Evolutionary conservation across 345 rosid species (phyloP).

Genomic region (Populus tremula): DNA sequence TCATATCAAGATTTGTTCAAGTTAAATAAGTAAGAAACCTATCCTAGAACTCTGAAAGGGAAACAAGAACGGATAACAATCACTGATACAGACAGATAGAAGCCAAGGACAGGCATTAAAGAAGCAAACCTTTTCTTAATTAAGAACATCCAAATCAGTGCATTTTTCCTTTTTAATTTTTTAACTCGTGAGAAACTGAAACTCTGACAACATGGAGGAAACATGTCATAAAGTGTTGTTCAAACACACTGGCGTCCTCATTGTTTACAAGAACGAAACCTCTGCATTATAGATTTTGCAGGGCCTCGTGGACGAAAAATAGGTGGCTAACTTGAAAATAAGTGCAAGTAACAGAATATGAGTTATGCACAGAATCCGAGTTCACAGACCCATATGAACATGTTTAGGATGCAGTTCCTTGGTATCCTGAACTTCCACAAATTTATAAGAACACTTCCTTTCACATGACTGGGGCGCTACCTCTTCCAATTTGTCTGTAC

Average conservation of each 20-base stretch:
- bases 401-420: conserved; percentile 21
- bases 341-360: not conserved
- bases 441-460: not conserved
- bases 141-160: not conserved
- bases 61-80: not conserved
- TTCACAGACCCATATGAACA: conserved; percentile 25
- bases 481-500: not conserved
- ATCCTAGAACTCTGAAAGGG: not conserved
- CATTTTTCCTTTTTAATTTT: not conserved
- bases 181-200: not conserved
- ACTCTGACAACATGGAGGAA: not conserved
- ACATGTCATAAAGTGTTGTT: not conserved
- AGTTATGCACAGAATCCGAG: not conserved
- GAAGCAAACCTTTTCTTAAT: not conserved
- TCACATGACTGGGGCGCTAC: not conserved
- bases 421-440: conserved; percentile 9
- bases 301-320: not conserved
- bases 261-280: not conserved
- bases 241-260: not conserved
- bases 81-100: not conserved
- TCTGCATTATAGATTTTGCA: not conserved
- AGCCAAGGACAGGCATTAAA: not conserved
- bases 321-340: not conserved
- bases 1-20: not conserved
- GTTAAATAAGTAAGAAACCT: too few species aligned